A percentile compares a stretch with the other conserved stretches of the same genome.
Conservation (phyloP, 495 filamentous ascomycete species). For the Lophiotrema nucula region DNA sequence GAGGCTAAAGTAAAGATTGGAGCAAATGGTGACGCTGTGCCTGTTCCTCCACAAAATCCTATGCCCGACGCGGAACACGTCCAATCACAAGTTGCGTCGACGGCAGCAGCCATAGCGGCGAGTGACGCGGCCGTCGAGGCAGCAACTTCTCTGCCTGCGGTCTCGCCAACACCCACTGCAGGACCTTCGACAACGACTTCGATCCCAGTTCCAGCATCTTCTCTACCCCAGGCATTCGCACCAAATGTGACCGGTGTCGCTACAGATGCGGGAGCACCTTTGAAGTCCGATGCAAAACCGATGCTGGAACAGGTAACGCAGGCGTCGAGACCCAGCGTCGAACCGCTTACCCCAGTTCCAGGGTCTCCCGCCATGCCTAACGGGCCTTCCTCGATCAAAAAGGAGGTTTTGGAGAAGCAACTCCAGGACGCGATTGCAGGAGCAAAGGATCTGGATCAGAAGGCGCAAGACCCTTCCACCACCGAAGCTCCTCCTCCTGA, state of each 20-base stretch:
- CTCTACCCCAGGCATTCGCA: constrained; percentile 13
- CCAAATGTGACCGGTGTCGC: constrained; percentile 24
- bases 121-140: constrained; percentile 7
- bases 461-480: too few relatives aligned
- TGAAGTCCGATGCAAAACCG: too few relatives aligned
- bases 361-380: background rate
- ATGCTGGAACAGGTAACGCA: too few relatives aligned
- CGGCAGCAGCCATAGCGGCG: constrained; percentile 24
- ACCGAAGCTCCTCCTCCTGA: too few relatives aligned
- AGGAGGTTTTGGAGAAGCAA: too few relatives aligned
- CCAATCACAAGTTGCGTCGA: background rate
- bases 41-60: background rate
- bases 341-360: background rate
- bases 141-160: background rate
- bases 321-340: background rate
- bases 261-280: too few relatives aligned
- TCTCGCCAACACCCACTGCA: background rate
- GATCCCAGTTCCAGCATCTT: background rate
- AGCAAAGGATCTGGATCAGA: too few relatives aligned
- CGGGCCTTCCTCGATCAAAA: too few relatives aligned
- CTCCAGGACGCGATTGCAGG: too few relatives aligned
- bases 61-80: background rate
- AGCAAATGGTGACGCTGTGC: background rate
- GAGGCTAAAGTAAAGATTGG: background rate
- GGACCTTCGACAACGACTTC: background rate